A percentile compares a stretch with the other conserved stretches of the same genome.
These are phyloP conservation scores for Bipolaris cookei DNA, from an alignment of 2,329 filamentous ascomycete genomes.

Conservation along the genomic window DNA sequence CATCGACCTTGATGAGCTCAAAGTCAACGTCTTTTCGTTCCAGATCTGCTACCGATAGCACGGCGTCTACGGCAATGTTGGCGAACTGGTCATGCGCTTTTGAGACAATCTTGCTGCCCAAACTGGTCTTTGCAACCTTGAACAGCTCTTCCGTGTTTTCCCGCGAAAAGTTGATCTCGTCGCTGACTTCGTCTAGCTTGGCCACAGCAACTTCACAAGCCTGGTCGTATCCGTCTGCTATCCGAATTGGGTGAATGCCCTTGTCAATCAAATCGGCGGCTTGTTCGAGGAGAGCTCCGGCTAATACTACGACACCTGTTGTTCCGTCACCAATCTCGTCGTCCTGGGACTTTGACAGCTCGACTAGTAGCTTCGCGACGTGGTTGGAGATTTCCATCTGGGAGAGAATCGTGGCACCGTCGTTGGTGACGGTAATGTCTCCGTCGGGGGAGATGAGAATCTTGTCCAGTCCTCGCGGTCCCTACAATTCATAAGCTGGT, in stretches of 20 bases:
- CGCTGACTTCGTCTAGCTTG: constrained; percentile 91
- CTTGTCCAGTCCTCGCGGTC: constrained; percentile 95
- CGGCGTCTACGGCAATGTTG: constrained; percentile 95
- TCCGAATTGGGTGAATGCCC: constrained; percentile 98
- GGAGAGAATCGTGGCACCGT: constrained; percentile 94
- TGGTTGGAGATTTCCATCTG: constrained; percentile 99
- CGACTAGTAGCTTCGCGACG: constrained; percentile 94
- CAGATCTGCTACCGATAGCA: constrained; percentile 93
- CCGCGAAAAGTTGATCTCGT: constrained; percentile 83
- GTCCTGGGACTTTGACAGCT: constrained; percentile 97
- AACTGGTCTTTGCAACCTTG: constrained; percentile 92
- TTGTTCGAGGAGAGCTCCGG: constrained; percentile 92
- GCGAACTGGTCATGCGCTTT: constrained; percentile 99
- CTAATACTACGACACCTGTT: constrained; percentile 94
- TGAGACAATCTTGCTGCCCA: constrained; percentile 98
- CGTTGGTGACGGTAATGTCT: constrained; percentile 99
- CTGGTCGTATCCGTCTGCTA: constrained; percentile 97
- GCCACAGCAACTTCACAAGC: constrained; percentile 95
- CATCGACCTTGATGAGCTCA: constrained; percentile 98
- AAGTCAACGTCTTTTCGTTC: constrained; percentile 98
- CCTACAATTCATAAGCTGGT: constrained; percentile 53
- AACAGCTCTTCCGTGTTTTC: constrained; percentile 83
- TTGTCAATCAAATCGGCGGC: constrained; percentile 98
- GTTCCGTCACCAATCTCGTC: constrained; percentile 99
- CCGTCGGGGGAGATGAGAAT: constrained; percentile 98